A percentile compares a stretch with the other conserved stretches of the same genome.
Conservation (phyloP, 139 green algal genomes). For the Spirogloea muscicola region DNA sequence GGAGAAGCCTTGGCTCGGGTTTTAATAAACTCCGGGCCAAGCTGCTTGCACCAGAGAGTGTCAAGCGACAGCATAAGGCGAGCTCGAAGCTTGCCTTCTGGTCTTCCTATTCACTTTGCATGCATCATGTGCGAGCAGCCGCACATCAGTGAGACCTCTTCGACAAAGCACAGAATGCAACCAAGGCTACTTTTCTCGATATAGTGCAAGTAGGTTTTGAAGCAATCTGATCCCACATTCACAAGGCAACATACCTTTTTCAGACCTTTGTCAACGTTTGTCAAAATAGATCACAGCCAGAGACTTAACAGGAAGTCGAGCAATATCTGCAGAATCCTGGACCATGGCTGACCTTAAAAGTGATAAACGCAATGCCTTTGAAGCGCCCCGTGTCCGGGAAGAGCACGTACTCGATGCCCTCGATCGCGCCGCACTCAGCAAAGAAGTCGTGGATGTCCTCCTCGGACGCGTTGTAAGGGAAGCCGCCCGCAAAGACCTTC, state of each 20-base stretch:
- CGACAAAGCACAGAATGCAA: no score
- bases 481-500: slow-evolving; percentile 81
- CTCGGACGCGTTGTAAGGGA: slow-evolving; percentile 77
- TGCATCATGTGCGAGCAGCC: slow-evolving; percentile 2
- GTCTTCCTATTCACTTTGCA: slow-evolving; percentile 10
- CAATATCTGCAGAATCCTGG: slow-evolving; percentile 1
- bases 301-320: neutral
- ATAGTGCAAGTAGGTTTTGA: no score
- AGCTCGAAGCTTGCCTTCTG: neutral
- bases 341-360: slow-evolving; percentile 68
- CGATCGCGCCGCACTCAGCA: slow-evolving; percentile 75
- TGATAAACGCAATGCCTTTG: slow-evolving; percentile 88
- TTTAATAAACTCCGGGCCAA: no score
- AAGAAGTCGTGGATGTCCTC: slow-evolving; percentile 72
- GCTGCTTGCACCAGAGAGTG: no score
- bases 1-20: no score
- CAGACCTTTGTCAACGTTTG: no score
- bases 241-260: no score
- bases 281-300: no score
- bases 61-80: neutral
- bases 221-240: no score
- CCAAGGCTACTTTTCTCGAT: no score
- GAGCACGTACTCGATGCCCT: slow-evolving; percentile 72
- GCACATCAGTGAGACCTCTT: slow-evolving; percentile 26
- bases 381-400: slow-evolving; percentile 90